Evolutionary conservation across 176 grass and related monocot species (phyloP).

Genomic region (Carex pumila): DNA sequence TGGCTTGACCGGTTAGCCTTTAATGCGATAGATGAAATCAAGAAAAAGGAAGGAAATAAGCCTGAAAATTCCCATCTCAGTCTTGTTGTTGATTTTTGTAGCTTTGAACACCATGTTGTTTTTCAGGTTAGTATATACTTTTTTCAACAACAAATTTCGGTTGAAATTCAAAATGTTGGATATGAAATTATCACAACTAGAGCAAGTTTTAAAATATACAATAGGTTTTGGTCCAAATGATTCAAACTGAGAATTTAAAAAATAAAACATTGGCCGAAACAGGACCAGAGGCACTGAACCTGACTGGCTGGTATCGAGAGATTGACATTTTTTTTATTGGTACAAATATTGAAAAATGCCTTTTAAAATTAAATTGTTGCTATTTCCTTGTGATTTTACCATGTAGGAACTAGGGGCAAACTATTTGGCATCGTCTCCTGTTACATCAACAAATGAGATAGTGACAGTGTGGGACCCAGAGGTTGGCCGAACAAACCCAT

Average conservation of each 20-base stretch:
- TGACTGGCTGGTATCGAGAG: neutral
- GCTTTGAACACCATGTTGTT: slow-evolving; percentile 88
- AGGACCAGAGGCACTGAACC: neutral
- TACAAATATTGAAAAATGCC: neutral
- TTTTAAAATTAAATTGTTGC: slow-evolving; percentile 3
- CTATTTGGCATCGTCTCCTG: slow-evolving; percentile 52
- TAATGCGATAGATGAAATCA: slow-evolving; percentile 69
- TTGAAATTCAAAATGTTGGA: neutral
- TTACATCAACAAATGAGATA: slow-evolving; percentile 77
- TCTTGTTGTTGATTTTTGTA: slow-evolving; percentile 75
- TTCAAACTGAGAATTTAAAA: neutral
- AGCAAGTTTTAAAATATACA: neutral
- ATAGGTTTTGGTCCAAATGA: neutral
- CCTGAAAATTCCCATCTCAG: slow-evolving; percentile 58
- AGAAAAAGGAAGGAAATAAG: slow-evolving; percentile 50
- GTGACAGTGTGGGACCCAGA: slow-evolving; percentile 86
- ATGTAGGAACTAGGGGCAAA: slow-evolving; percentile 77
- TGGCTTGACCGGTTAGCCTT: slow-evolving; percentile 91
- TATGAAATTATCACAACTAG: neutral
- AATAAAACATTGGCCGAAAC: neutral
- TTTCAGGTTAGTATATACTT: slow-evolving; percentile 58
- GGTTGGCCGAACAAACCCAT: slow-evolving; percentile 84
- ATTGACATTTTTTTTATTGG: neutral
- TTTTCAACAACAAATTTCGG: neutral
- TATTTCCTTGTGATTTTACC: neutral